Conservation (phyloP, 2,329 filamentous ascomycete genomes). For the Xylariaceae sp. region DNA sequence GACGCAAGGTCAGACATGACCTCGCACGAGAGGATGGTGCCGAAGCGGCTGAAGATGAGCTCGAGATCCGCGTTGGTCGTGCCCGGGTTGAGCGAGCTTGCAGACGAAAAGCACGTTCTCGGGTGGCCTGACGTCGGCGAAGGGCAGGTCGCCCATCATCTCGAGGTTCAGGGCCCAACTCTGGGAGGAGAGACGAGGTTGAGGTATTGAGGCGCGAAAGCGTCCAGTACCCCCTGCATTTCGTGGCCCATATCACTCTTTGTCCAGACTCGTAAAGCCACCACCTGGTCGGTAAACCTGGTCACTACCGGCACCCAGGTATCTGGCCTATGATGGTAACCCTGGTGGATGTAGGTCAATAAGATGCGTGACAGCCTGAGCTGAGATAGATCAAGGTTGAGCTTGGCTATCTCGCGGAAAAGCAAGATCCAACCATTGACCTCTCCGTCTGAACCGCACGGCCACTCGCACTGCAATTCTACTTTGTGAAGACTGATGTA, state of each 20-base stretch:
- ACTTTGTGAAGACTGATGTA: constrained; percentile 40
- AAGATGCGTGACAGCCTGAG: too few species aligned
- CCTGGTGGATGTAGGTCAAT: too few species aligned
- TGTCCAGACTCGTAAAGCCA: too few species aligned
- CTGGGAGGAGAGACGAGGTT: too few species aligned
- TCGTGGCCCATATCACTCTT: too few species aligned
- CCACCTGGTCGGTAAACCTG: too few species aligned
- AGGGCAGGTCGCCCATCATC: constrained; percentile 95
- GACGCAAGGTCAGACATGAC: constrained; percentile 92
- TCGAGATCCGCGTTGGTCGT: constrained; percentile 92
- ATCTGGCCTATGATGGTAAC: too few species aligned
- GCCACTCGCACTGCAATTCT: constrained; percentile 12
- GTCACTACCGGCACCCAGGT: too few species aligned
- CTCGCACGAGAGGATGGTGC: constrained; percentile 90
- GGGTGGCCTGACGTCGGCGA: constrained; percentile 93
- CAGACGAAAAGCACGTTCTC: constrained; percentile 98
- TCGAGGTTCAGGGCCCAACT: constrained; percentile 88
- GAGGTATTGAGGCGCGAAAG: too few species aligned
- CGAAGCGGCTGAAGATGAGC: constrained; percentile 94
- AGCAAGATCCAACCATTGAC: constrained; percentile 33
- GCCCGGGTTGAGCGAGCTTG: constrained; percentile 95
- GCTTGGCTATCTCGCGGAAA: constrained; percentile 26
- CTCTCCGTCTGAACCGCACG: constrained; percentile 6
- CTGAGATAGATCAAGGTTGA: constrained; percentile 25
- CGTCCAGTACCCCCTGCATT: too few species aligned